Base-by-base conservation (phyloP, 176 grass and related monocot species). In the Carex pumila region DNA sequence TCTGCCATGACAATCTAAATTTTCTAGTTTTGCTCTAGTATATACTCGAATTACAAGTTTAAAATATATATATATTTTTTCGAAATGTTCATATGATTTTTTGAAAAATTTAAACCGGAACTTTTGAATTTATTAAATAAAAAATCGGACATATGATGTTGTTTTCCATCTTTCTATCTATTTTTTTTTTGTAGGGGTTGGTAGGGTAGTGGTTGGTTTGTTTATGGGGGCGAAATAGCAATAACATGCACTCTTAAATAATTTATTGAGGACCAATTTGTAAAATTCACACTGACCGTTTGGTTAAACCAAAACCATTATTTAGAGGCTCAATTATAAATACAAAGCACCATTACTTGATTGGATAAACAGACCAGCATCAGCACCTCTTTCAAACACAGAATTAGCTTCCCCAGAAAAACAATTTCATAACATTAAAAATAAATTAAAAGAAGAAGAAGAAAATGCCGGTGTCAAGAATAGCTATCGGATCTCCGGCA, bases 381-480 rank as follows among this genome's bases (percentile, higher is more conserved):
- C 72, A 76, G 22, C 49, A 12, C 17, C 25, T 76, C 1, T 1
- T 59, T 63, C 30, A 34, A 80, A 80, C 56, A 61, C 21, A 80
- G 12, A 60, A 62, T 80, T 80, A 58, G 78, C 14, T 60, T 80
- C 55, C 36, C 2, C 1, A 30, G 2, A 52, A 58, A 19, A 37
- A 39, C 5, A 80, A 60, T 61, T 61, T 7, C 2, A 13, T 17
- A 41, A 59, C 6, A 80, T 3, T 5, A 61, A 45, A 45, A 45
- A 45, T 6, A 39, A 31, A n/a, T 13, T 32, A 81, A 6, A 58
- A 39, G 5, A 21, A 73, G 34, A 66, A 65, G 57, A 66, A 53
- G 3, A 66, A 70, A 76, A 89, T 89, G 87, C 87, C 83, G 7
- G 59, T 85, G 21, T 76, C 75, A 74, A 31, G 78, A 54, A 89